Base-by-base conservation (phyloP, 2,329 filamentous ascomycete species). In the Sarocladium strictum region DNA sequence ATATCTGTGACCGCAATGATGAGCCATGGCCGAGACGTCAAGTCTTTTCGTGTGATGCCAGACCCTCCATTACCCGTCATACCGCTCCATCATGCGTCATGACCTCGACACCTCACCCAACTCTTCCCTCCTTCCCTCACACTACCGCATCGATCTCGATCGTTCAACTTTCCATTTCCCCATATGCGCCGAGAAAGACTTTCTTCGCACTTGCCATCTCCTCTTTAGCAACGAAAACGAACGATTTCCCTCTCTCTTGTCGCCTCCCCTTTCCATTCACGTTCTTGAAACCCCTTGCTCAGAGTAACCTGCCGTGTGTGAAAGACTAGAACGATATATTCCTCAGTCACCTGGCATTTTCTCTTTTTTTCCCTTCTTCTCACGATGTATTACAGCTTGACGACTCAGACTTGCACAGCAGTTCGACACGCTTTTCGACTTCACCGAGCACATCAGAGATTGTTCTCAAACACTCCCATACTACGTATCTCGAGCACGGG, bases 321-420 rank as follows among this genome's bases (percentile, higher is more conserved):
- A n/a, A n/a, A n/a, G n/a, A n/a, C n/a, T n/a, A n/a, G n/a, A n/a
- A n/a, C n/a, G n/a, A n/a, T n/a, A n/a, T n/a, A n/a, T n/a, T n/a
- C n/a, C n/a, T n/a, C n/a, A n/a, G n/a, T n/a, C n/a, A n/a, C n/a
- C n/a, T n/a, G n/a, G n/a, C n/a, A n/a, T n/a, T n/a, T 32, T 7
- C 29, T 7, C 29, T 32, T 6, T 32, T 32, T 12, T 32, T 32
- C 29, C 12, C n/a, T 17, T 43, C 40, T 40, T 10, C 10, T n/a
- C 17, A 43, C 17, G n/a, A 47, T 47, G 43, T 47, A 47, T 29
- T 47, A 47, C 43, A 27, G 43, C 24, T n/a, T 47, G 6, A 47
- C 43, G 10, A 27, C 43, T 4, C 43, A 47, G 43, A 47, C 43
- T 27, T 47, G 43, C 43, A 6, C 43, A 11, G 43, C 43, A n/a